Conservation (phyloP, 176 grass and related monocot species). For the Aegilops sharonensis region DNA sequence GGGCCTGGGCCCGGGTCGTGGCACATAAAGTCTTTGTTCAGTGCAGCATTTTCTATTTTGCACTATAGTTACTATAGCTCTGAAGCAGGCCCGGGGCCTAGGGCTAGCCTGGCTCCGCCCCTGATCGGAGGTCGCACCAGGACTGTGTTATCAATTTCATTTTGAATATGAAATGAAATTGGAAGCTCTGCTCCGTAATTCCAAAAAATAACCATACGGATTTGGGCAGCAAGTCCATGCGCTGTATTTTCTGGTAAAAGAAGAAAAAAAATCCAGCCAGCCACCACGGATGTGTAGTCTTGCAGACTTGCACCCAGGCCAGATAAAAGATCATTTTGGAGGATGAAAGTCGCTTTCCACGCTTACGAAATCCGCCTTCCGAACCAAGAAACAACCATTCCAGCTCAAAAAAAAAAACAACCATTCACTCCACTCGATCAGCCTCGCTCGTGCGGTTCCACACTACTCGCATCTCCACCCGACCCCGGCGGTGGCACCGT, state of each 20-base stretch:
- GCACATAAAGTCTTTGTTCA: too few relatives aligned
- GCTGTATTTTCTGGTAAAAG: too few relatives aligned
- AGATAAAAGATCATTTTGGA: neutral
- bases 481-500: neutral
- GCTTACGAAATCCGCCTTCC: conserved; percentile 6
- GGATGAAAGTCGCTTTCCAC: conserved; percentile 13
- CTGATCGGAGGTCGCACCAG: too few relatives aligned
- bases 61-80: too few relatives aligned
- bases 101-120: too few relatives aligned
- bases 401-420: neutral
- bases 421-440: neutral
- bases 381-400: neutral
- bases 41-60: too few relatives aligned
- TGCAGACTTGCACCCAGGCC: too few relatives aligned
- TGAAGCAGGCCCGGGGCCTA: too few relatives aligned
- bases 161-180: neutral
- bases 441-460: conserved; percentile 9
- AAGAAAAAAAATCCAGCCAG: too few relatives aligned
- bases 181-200: neutral
- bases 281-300: too few relatives aligned
- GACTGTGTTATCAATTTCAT: neutral
- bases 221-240: too few relatives aligned
- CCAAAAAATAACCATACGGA: neutral
- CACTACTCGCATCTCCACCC: conserved; percentile 15
- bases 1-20: too few relatives aligned